These are phyloP conservation scores for Salinomyces thailandicus DNA, from an alignment of 2,329 filamentous ascomycete genomes.

Conservation along the genomic window DNA sequence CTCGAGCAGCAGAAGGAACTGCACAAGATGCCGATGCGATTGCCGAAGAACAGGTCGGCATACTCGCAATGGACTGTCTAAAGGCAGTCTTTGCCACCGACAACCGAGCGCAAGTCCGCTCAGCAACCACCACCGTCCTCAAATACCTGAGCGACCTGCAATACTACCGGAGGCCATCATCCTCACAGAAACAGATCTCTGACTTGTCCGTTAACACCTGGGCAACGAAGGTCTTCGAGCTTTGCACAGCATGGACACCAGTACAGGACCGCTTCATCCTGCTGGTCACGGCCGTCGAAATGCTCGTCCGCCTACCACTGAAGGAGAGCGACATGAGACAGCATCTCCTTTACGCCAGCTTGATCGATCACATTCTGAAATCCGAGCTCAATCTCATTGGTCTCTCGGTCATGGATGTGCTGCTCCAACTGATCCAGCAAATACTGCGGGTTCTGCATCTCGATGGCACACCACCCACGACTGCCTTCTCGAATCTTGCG, in stretches of 20 bases:
- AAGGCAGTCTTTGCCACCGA: slow-evolving; percentile 77
- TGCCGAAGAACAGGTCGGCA: slow-evolving; percentile 77
- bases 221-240: slow-evolving; percentile 71
- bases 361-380: slow-evolving; percentile 72
- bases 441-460: slow-evolving; percentile 68
- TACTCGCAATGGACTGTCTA: slow-evolving; percentile 75
- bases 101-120: slow-evolving; percentile 69
- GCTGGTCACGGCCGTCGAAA: slow-evolving; percentile 69
- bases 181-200: slow-evolving; percentile 32
- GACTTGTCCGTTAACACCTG: slow-evolving; percentile 44
- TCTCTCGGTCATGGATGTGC: slow-evolving; percentile 88
- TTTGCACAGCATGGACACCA: slow-evolving; percentile 76
- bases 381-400: slow-evolving; percentile 92
- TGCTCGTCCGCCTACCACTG: slow-evolving; percentile 56
- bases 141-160: slow-evolving; percentile 51
- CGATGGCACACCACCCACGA: slow-evolving; percentile 31
- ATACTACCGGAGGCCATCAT: slow-evolving; percentile 8
- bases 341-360: slow-evolving; percentile 63
- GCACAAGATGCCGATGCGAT: slow-evolving; percentile 80
- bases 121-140: slow-evolving; percentile 63
- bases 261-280: slow-evolving; percentile 93
- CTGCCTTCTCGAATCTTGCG: neutral
- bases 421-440: slow-evolving; percentile 75
- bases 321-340: slow-evolving; percentile 58
- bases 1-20: slow-evolving; percentile 61